phyloP scores from a whole-genome alignment of 1,284 basidiomycete genomes.

The Microbotryum silenes-acaulis region DNA sequence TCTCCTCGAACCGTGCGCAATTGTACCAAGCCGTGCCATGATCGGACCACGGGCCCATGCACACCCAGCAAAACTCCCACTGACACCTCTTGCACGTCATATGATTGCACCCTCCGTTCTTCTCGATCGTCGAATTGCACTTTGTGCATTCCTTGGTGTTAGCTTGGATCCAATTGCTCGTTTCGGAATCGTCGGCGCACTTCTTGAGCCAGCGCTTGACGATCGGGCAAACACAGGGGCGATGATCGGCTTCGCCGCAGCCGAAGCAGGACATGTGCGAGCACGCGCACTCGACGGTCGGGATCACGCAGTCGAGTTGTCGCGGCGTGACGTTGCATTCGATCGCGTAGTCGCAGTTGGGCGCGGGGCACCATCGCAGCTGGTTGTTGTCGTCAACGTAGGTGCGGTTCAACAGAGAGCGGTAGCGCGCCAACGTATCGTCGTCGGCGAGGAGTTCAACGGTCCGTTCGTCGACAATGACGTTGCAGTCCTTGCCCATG shows the following conservation, averaged over 20 bases:
- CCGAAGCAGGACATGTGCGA: constrained; percentile 82
- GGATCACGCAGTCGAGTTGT: constrained; percentile 65
- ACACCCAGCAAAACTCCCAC: constrained; percentile 62
- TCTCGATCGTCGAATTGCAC: constrained; percentile 95
- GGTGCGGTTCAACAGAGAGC: constrained; percentile 77
- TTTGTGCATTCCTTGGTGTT: constrained; percentile 97
- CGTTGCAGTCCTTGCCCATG: constrained; percentile 82
- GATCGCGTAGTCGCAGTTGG: constrained; percentile 64
- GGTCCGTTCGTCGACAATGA: constrained; percentile 55
- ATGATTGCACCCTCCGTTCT: constrained; percentile 98
- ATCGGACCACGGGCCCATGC: constrained; percentile 85
- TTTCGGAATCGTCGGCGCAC: constrained; percentile 94
- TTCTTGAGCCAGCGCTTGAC: constrained; percentile 95
- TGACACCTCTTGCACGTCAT: constrained; percentile 99
- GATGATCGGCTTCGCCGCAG: constrained; percentile 75
- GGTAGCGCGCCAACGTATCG: constrained; percentile 49
- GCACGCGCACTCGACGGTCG: constrained; percentile 72
- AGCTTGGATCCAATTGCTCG: constrained; percentile 98
- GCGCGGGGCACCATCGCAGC: constrained; percentile 83
- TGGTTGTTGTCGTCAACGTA: constrained; percentile 78
- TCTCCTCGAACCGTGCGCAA: constrained; percentile 95
- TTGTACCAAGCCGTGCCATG: constrained; percentile 97
- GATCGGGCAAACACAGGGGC: constrained; percentile 80
- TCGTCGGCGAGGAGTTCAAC: constrained; percentile 46
- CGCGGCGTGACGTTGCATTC: constrained; percentile 63